These are phyloP conservation scores for Fusarium sp. DNA, from an alignment of 2,329 filamentous ascomycete species.

Conservation along the genomic window DNA sequence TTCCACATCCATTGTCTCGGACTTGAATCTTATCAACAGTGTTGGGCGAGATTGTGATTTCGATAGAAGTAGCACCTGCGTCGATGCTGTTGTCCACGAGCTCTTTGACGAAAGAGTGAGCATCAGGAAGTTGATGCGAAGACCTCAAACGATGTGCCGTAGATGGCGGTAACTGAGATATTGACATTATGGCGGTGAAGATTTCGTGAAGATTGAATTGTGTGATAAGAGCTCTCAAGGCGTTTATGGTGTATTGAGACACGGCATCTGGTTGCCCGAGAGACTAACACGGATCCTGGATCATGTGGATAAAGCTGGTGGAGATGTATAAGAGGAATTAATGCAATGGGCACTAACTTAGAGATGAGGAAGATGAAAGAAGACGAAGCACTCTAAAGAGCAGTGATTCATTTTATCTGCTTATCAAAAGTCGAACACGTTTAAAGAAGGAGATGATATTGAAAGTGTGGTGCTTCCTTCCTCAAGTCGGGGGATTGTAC, in stretches of 20 bases:
- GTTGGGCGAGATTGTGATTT: constrained; percentile 72
- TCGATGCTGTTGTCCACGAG: constrained; percentile 83
- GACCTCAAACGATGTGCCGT: constrained; percentile 70
- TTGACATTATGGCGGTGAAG: constrained; percentile 56
- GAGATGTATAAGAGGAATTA: constrained; percentile 25
- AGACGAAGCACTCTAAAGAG: neutral
- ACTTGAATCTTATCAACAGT: constrained; percentile 77
- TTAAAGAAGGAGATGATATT: constrained; percentile 15
- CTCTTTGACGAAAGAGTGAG: constrained; percentile 76
- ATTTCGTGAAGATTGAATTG: constrained; percentile 21
- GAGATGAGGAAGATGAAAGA: neutral
- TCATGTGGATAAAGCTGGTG: constrained; percentile 35
- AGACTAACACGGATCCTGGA: constrained; percentile 44
- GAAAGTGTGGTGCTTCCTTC: constrained; percentile 20
- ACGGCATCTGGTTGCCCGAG: constrained; percentile 40
- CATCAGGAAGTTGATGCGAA: constrained; percentile 68
- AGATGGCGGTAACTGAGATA: constrained; percentile 60
- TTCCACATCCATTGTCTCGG: constrained; percentile 79
- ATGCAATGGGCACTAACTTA: constrained; percentile 1
- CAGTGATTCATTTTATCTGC: constrained; percentile 9
- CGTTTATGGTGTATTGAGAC: constrained; percentile 36
- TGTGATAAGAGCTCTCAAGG: constrained; percentile 13
- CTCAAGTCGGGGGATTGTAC: neutral
- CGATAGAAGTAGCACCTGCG: constrained; percentile 73
- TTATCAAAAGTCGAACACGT: neutral